Evolutionary conservation across 768 basidiomycete species (phyloP), one percentile per base, ranked within the genome.

Genomic region (Porphyrellus cyaneotinctus): DNA sequence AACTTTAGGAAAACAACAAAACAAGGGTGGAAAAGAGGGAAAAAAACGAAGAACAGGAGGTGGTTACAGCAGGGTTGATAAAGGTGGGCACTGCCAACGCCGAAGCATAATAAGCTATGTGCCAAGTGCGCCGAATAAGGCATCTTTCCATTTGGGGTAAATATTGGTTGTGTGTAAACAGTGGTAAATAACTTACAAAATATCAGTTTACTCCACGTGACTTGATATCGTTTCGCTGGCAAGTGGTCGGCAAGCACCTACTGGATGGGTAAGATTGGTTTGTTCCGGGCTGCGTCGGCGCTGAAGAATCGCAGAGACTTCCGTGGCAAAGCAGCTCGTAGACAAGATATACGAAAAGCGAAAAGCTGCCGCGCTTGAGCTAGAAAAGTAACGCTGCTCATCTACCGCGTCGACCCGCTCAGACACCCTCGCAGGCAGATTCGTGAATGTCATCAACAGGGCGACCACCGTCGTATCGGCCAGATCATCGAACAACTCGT

Each of bases 301-400:
- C 46, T 65, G 20, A 60, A 4, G 17, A 35, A 18, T 35, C 15
- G 4, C 49, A 92, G 90, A 93, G 63, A 74, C 83, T 51, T 79
- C 82, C 54, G 81, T 91, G 44, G 76, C 87, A 38, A 87, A 86
- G 67, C 91, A 90, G 66, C 76, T 93, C 52, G 80, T 90, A 43
- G 91, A 93, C 82, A 92, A 92, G 72, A 87, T 93, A 70, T 97
- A 97, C 68, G 95, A 97, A 78, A 93, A 94, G 74, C 83, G 95
- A 53, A 97, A 97, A 74, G 84, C 90, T 9, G 93, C 95, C 8
- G 95, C 95, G 9, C 83, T 95, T 47, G 95, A 97, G 47, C 82
- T 98, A 47, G 95, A 98, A 76, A 97, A 93, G 93, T 94, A 67
- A 49, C 22, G 22, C 32, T 28, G 12, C n/a, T 36, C 41, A 11